Evolutionary conservation across 495 filamentous ascomycete genomes (phyloP), one percentile per base, ranked within the genome.

Genomic region (Lepidopterella palustris): DNA sequence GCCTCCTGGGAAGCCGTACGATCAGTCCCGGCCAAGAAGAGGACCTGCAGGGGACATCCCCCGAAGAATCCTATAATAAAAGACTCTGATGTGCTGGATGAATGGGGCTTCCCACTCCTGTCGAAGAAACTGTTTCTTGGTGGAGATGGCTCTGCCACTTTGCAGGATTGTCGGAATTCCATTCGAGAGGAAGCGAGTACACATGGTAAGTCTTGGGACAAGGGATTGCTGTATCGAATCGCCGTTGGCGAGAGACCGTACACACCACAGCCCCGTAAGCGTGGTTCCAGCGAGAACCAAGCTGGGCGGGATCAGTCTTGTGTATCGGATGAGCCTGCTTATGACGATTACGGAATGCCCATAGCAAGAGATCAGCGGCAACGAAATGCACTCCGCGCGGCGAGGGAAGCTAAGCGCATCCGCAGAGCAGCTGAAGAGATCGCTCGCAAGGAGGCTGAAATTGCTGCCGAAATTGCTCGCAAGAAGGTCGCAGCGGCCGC

Each of bases 1-100:
- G 70, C 80, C 5, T 70, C 70, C 13, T 87, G 83, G 78, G 82
- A 86, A 62, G 80, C 81, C 2, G 83, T 86, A 73, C 18, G 31
- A 59, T n/a, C n/a, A n/a, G n/a, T n/a, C n/a, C n/a, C n/a, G n/a
- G n/a, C 71, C 27, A 66, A 71, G n/a, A 77, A 20, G 54, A n/a
- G n/a, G n/a, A n/a, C n/a, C n/a, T n/a, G n/a, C n/a, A n/a, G n/a
- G n/a, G n/a, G n/a, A n/a, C n/a, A n/a, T n/a, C n/a, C n/a, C n/a
- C n/a, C n/a, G n/a, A n/a, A n/a, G n/a, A n/a, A n/a, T n/a, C n/a
- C n/a, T n/a, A n/a, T n/a, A n/a, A n/a, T n/a, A n/a, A n/a, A n/a
- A n/a, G n/a, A n/a, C n/a, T n/a, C n/a, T n/a, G n/a, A n/a, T n/a
- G n/a, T n/a, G n/a, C n/a, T 61, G 5, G 56, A 60, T 35, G 31